Conservation (phyloP, 108 stramenopile genomes). For the Chaetoceros muelleri region DNA sequence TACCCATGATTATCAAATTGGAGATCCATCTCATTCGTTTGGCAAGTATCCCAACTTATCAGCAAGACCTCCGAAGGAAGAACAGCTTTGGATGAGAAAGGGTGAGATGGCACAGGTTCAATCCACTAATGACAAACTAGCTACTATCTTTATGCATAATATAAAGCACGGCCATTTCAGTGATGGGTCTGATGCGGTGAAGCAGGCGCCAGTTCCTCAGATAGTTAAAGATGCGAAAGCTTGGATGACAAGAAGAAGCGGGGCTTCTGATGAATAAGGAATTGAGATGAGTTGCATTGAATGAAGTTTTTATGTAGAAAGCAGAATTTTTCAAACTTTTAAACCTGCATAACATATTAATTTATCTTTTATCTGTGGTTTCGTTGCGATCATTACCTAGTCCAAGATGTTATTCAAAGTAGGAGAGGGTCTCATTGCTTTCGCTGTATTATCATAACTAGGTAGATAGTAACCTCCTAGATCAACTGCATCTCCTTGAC, state of each 20-base stretch:
- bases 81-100: slow-evolving; percentile 64
- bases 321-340: no score
- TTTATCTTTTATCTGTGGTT: no score
- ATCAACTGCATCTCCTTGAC: slow-evolving; percentile 78
- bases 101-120: slow-evolving; percentile 28
- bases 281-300: no score
- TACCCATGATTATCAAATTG: slow-evolving; percentile 15
- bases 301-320: no score
- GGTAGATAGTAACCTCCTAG: slow-evolving; percentile 86
- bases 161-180: slow-evolving; percentile 27
- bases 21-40: slow-evolving; percentile 14
- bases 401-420: slow-evolving; percentile 68
- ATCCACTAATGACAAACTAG: slow-evolving; percentile 13
- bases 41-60: slow-evolving; percentile 42
- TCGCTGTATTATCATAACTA: slow-evolving; percentile 54
- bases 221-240: slow-evolving; percentile 22
- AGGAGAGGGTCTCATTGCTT: slow-evolving; percentile 77
- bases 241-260: background rate
- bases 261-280: no score
- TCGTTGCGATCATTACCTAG: background rate
- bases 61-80: slow-evolving; percentile 75
- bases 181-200: slow-evolving; percentile 32
- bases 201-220: slow-evolving; percentile 33
- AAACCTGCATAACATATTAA: no score
- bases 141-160: slow-evolving; percentile 18